phyloP scores from a whole-genome alignment of 1,139 yeast species.

The Kluyveromyces sp. region DNA sequence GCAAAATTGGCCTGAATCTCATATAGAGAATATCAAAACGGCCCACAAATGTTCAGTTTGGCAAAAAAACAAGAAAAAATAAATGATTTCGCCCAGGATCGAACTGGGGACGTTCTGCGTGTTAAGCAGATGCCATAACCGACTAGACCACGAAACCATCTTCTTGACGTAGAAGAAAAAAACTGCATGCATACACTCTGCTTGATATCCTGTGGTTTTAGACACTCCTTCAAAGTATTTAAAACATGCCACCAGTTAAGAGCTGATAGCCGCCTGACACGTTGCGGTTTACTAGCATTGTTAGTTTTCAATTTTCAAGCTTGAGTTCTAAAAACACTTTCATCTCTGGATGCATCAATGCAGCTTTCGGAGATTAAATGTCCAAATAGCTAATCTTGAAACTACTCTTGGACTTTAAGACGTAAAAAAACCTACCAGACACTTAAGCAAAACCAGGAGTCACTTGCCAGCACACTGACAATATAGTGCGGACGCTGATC shows the following conservation, averaged over 20 bases:
- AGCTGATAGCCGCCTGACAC: too few relatives aligned
- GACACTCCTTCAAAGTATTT: background rate
- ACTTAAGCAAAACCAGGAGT: background rate
- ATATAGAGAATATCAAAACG: too few relatives aligned
- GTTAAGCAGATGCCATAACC: constrained; percentile 99
- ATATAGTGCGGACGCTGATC: too few relatives aligned
- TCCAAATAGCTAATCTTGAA: background rate
- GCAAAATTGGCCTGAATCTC: background rate
- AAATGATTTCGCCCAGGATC: constrained; percentile 97
- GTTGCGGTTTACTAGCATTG: background rate
- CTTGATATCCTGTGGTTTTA: background rate
- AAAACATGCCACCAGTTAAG: too few relatives aligned
- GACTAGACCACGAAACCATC: constrained; percentile 86
- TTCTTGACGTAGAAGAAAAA: constrained; percentile 2
- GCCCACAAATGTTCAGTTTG: background rate
- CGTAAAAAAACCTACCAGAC: background rate
- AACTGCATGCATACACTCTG: too few relatives aligned
- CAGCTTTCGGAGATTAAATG: background rate
- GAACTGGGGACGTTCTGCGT: constrained; percentile 99
- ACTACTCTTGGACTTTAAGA: background rate
- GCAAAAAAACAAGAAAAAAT: constrained; percentile 9
- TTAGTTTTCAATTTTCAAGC: background rate
- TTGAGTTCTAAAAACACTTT: background rate
- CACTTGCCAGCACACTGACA: too few relatives aligned
- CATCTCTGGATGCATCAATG: background rate